Evolutionary conservation across 176 grass and related monocot genomes (phyloP).

Genomic region (Rhynchospora tenuis): DNA sequence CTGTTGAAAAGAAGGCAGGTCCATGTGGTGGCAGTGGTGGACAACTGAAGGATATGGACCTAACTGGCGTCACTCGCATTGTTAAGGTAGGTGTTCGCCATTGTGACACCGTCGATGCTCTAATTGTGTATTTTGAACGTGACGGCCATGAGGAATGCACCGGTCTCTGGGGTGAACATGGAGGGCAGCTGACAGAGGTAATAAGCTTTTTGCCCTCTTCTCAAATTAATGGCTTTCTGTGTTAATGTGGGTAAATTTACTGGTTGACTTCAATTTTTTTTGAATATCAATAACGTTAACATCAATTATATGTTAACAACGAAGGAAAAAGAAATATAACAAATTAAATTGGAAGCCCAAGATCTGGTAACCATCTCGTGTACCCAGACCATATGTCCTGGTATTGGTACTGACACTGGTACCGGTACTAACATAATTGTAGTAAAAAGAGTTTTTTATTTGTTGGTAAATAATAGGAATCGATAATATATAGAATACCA

Average conservation of each 20-base stretch:
- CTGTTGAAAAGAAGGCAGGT: constrained; percentile 16
- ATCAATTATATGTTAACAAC: neutral
- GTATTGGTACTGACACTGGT: neutral
- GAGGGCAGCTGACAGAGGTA: constrained; percentile 44
- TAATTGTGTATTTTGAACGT: constrained; percentile 33
- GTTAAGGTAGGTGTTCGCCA: constrained; percentile 38
- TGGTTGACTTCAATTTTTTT: neutral
- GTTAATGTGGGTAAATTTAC: neutral
- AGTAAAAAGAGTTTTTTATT: neutral
- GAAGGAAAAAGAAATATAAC: neutral
- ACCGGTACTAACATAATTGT: neutral
- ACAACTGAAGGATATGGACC: constrained; percentile 33
- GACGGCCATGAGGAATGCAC: constrained; percentile 37
- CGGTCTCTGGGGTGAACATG: constrained; percentile 36
- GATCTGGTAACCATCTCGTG: neutral
- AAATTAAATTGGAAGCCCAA: neutral
- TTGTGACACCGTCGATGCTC: constrained; percentile 35
- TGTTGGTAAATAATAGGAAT: neutral
- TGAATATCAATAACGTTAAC: neutral
- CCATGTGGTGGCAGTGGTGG: constrained; percentile 43
- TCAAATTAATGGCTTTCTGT: neutral
- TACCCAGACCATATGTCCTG: neutral
- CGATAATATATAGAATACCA: neutral
- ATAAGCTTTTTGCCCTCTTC: neutral
- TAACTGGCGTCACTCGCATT: constrained; percentile 31